These are phyloP conservation scores for Neurospora sp. DNA, from an alignment of 495 filamentous ascomycete genomes.

Conservation along the genomic window DNA sequence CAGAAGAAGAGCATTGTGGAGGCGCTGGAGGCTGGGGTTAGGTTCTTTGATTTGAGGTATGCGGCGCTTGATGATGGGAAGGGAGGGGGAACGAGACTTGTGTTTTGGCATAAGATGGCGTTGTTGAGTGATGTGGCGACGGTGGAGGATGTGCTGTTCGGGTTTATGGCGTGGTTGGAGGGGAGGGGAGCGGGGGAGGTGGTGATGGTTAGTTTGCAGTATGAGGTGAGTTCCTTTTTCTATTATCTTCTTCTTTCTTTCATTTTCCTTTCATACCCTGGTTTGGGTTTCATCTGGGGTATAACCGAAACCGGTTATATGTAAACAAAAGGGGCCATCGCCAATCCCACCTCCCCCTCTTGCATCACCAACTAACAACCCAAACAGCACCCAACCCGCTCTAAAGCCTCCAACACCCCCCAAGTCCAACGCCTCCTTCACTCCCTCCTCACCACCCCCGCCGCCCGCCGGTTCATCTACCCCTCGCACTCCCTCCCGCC, in stretches of 20 bases:
- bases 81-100: constrained; percentile 20
- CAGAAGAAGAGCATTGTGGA: constrained; percentile 27
- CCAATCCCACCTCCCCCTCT: not conserved
- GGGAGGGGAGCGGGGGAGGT: constrained; percentile 53
- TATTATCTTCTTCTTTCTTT: not conserved
- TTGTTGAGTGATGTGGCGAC: constrained; percentile 34
- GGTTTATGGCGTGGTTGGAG: constrained; percentile 43
- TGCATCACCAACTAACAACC: not conserved
- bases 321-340: not conserved
- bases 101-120: constrained; percentile 41
- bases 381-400: not conserved
- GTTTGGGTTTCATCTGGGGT: not conserved
- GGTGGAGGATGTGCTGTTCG: constrained; percentile 38
- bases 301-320: not conserved
- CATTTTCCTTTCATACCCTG: not conserved
- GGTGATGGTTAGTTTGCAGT: constrained; percentile 72
- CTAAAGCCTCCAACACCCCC: constrained; percentile 33
- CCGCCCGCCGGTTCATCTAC: constrained; percentile 45
- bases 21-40: constrained; percentile 36
- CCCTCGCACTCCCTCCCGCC: constrained; percentile 53
- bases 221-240: constrained; percentile 35
- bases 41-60: constrained; percentile 43
- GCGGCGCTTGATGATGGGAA: constrained; percentile 24
- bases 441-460: constrained; percentile 47
- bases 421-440: constrained; percentile 51